Evolutionary conservation across 2,329 filamentous ascomycete genomes (phyloP).

Genomic region (Colletotrichum cuscutae): DNA sequence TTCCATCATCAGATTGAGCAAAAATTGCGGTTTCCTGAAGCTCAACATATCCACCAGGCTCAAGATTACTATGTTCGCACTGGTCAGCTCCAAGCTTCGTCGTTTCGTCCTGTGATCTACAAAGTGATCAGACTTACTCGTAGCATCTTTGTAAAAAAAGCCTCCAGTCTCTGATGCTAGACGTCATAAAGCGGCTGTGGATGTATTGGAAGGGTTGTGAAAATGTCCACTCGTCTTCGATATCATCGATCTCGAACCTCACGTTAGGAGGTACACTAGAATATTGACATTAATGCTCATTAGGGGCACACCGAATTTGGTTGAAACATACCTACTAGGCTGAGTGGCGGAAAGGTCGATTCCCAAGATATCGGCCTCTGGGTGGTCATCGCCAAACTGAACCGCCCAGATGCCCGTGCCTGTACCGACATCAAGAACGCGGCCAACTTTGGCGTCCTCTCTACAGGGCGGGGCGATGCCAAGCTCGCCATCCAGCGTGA

Average conservation of each 20-base stretch:
- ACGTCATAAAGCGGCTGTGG: slow-evolving; percentile 37
- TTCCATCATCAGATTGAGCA: slow-evolving; percentile 53
- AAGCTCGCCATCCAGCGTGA: slow-evolving; percentile 47
- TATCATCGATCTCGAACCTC: slow-evolving; percentile 54
- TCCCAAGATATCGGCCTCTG: slow-evolving; percentile 43
- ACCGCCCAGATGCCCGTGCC: slow-evolving; percentile 45
- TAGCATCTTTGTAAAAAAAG: background rate
- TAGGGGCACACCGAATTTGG: slow-evolving; percentile 40
- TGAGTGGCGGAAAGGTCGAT: slow-evolving; percentile 31
- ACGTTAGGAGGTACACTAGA: slow-evolving; percentile 53
- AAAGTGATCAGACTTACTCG: background rate
- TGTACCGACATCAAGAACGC: slow-evolving; percentile 40
- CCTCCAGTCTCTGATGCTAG: background rate
- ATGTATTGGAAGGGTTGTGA: slow-evolving; percentile 42
- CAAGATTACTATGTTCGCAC: slow-evolving; percentile 39
- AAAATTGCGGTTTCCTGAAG: slow-evolving; percentile 53
- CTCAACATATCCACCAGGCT: slow-evolving; percentile 56
- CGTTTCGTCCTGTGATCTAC: slow-evolving; percentile 41
- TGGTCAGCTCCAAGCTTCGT: background rate
- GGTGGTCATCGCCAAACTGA: slow-evolving; percentile 51
- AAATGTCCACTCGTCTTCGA: slow-evolving; percentile 51
- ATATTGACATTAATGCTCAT: background rate
- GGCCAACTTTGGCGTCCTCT: slow-evolving; percentile 28
- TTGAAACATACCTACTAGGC: background rate
- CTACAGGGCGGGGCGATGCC: slow-evolving; percentile 10